Evolutionary conservation across 179 eudicot species (phyloP).

Genomic region (Beta macrorhiza): DNA sequence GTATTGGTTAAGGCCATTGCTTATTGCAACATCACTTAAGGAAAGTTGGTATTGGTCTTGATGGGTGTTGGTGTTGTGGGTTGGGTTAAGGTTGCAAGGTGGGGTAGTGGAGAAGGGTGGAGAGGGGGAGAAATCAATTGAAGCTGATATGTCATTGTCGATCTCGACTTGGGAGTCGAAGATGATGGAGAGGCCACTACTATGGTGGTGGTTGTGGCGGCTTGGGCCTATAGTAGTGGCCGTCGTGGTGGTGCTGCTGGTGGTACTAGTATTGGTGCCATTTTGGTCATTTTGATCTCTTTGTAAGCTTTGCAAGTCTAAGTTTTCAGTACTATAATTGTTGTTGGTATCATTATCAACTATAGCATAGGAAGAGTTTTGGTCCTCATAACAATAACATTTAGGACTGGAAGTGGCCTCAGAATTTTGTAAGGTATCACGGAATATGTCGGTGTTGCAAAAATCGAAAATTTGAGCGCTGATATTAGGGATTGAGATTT

Average conservation of each 20-base stretch:
- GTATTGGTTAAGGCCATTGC: slow-evolving; percentile 33
- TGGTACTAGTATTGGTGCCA: slow-evolving; percentile 21
- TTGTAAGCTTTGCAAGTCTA: slow-evolving; percentile 27
- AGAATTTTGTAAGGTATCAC: slow-evolving; percentile 56
- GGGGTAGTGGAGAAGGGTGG: slow-evolving; percentile 39
- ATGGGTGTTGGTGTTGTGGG: slow-evolving; percentile 7
- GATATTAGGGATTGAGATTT: slow-evolving; percentile 51
- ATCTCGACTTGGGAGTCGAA: slow-evolving; percentile 53
- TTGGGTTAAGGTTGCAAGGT: slow-evolving; percentile 28
- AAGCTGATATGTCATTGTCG: slow-evolving; percentile 55
- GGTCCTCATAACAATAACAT: slow-evolving; percentile 56
- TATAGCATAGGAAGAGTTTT: slow-evolving; percentile 43
- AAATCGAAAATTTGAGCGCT: slow-evolving; percentile 57
- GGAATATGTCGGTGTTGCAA: slow-evolving; percentile 58
- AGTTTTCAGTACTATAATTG: slow-evolving; percentile 10
- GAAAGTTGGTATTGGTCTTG: slow-evolving; percentile 37
- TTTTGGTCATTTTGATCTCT: slow-evolving; percentile 27
- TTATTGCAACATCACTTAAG: slow-evolving; percentile 20
- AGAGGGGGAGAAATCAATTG: slow-evolving; percentile 59
- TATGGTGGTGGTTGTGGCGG: slow-evolving; percentile 23
- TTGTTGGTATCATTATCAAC: slow-evolving; percentile 18
- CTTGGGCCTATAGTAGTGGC: slow-evolving; percentile 21
- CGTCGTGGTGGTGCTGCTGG: slow-evolving; percentile 25
- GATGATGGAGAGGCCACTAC: slow-evolving; percentile 37
- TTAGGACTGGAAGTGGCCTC: slow-evolving; percentile 67